Percentiles rank a stretch among this genome's conserved stretches.
Evolutionary conservation across 371 early-diverging fungal species (phyloP).

Genomic region (Mortierella sp.): DNA sequence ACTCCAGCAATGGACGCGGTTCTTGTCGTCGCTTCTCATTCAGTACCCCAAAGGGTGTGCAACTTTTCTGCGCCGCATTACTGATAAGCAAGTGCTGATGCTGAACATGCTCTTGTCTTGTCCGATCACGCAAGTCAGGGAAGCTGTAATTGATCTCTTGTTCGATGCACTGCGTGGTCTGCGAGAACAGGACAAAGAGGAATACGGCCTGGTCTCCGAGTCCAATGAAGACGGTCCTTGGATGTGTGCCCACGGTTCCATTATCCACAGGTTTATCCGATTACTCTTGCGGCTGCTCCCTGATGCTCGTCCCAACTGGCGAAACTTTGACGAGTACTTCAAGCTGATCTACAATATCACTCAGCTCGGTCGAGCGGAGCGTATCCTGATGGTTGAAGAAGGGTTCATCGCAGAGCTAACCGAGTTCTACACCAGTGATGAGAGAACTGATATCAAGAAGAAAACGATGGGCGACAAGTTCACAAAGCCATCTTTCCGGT

Average conservation of each 20-base stretch:
- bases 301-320: slow-evolving; percentile 54
- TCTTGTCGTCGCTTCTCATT: slow-evolving; percentile 20
- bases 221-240: slow-evolving; percentile 14
- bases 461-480: slow-evolving; percentile 60
- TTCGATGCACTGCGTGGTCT: slow-evolving; percentile 27
- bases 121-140: slow-evolving; percentile 40
- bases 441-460: slow-evolving; percentile 39
- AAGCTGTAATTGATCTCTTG: slow-evolving; percentile 42
- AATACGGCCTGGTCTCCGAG: slow-evolving; percentile 25
- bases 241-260: slow-evolving; percentile 25
- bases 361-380: slow-evolving; percentile 67
- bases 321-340: slow-evolving; percentile 61
- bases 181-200: slow-evolving; percentile 13
- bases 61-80: slow-evolving; percentile 19
- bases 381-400: slow-evolving; percentile 39
- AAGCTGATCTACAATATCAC: slow-evolving; percentile 60
- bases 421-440: slow-evolving; percentile 55
- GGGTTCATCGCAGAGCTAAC: slow-evolving; percentile 48
- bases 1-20: slow-evolving; percentile 39
- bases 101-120: slow-evolving; percentile 26
- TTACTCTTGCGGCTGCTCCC: slow-evolving; percentile 36
- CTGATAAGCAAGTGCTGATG: slow-evolving; percentile 17
- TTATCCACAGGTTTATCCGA: slow-evolving; percentile 29
- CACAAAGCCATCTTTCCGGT: slow-evolving; percentile 54
- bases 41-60: slow-evolving; percentile 33